Evolutionary conservation across 768 basidiomycete species (phyloP).

Genomic region (Collybiopsis luxurians): DNA sequence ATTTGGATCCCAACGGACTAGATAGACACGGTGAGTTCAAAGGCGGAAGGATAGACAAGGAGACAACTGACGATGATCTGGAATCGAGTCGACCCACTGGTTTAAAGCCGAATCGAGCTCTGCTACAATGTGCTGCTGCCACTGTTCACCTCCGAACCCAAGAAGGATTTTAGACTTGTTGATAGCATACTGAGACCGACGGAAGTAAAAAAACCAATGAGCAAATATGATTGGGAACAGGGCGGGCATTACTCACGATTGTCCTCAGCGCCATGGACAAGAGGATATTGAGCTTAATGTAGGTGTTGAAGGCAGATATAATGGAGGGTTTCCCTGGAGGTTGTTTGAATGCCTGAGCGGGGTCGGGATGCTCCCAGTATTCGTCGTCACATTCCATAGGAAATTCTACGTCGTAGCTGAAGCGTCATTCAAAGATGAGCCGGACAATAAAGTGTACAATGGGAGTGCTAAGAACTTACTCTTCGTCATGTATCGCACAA

Average conservation of each 20-base stretch:
- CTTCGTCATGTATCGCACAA: slow-evolving; percentile 56
- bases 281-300: slow-evolving; percentile 42
- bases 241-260: slow-evolving; percentile 25
- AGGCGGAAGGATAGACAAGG: slow-evolving; percentile 9
- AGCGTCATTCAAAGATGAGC: neutral
- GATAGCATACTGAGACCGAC: slow-evolving; percentile 71
- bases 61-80: slow-evolving; percentile 31
- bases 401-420: slow-evolving; percentile 47
- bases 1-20: slow-evolving; percentile 44
- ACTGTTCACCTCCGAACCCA: slow-evolving; percentile 42
- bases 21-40: neutral
- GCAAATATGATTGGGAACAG: slow-evolving; percentile 15
- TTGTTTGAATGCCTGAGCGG: slow-evolving; percentile 42
- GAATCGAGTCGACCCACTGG: slow-evolving; percentile 55
- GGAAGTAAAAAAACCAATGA: neutral
- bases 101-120: slow-evolving; percentile 60
- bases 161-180: slow-evolving; percentile 58
- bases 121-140: slow-evolving; percentile 53
- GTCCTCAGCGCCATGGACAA: slow-evolving; percentile 44
- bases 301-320: slow-evolving; percentile 37
- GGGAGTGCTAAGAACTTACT: slow-evolving; percentile 29
- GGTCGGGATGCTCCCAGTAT: slow-evolving; percentile 42
- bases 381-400: slow-evolving; percentile 50
- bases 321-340: slow-evolving; percentile 40
- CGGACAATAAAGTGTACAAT: neutral